A percentile compares a stretch with the other conserved stretches of the same genome.
phyloP scores from a whole-genome alignment of 257 asterid genomes.

The Gardenia jasminoides region DNA sequence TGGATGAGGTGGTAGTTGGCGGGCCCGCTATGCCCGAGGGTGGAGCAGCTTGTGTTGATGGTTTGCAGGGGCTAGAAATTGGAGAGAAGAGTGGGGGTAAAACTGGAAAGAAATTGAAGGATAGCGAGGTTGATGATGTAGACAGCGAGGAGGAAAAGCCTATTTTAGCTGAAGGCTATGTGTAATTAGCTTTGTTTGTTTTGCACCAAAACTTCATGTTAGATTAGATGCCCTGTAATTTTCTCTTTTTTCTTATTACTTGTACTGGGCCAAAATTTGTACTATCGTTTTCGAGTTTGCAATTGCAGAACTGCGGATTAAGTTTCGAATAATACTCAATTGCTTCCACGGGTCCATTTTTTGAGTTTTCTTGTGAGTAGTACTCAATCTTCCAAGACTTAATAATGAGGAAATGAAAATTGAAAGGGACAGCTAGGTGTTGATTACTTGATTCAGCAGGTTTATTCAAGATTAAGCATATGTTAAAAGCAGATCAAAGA shows the following conservation, averaged over 20 bases:
- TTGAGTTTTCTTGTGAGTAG: neutral
- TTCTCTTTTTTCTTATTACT: neutral
- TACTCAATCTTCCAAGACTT: neutral
- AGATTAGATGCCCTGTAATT: neutral
- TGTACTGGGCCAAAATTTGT: neutral
- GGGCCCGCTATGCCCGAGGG: conserved; percentile 33
- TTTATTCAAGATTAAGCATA: too few species aligned
- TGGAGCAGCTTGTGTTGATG: conserved; percentile 58
- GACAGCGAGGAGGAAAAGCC: conserved; percentile 40
- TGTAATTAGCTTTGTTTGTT: neutral
- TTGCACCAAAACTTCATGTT: neutral
- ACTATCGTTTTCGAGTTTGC: neutral
- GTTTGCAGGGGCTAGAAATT: conserved; percentile 59
- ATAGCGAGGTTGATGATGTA: conserved; percentile 25
- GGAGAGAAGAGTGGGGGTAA: conserved; percentile 40
- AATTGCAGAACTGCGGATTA: neutral
- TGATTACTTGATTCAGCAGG: too few species aligned
- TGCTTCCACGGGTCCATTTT: neutral
- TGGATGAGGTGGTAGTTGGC: conserved; percentile 37
- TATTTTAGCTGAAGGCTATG: conserved; percentile 48
- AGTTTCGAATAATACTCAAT: too few species aligned
- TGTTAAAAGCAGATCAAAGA: too few species aligned
- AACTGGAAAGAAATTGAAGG: conserved; percentile 31
- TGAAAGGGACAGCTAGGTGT: too few species aligned
- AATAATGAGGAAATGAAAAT: too few species aligned